Percentiles rank a stretch among this genome's conserved stretches.
These are phyloP conservation scores for Biancaea sappan DNA, from an alignment of 306 rosid genomes.

Conservation along the genomic window DNA sequence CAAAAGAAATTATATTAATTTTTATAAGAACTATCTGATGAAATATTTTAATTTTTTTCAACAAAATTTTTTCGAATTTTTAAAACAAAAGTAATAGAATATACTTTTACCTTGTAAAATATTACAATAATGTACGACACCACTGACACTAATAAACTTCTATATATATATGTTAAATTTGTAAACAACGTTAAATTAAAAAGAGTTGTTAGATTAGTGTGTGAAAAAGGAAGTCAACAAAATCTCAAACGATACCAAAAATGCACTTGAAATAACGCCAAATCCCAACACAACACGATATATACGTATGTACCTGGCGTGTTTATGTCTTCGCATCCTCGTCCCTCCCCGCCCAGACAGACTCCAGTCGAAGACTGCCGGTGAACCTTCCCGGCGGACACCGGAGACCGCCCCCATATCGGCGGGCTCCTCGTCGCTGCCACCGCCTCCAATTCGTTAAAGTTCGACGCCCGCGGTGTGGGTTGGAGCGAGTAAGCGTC, in stretches of 20 bases:
- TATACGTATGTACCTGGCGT: conserved; percentile 30
- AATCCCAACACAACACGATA: not conserved
- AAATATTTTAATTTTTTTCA: too few species aligned
- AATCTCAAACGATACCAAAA: not conserved
- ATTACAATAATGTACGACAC: too few species aligned
- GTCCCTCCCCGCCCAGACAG: conserved; percentile 31
- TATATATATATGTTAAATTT: too few species aligned
- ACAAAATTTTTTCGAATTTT: too few species aligned
- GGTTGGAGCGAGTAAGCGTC: conserved; percentile 54
- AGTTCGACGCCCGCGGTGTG: conserved; percentile 72
- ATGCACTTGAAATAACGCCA: not conserved
- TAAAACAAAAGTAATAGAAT: not conserved
- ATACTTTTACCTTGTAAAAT: not conserved
- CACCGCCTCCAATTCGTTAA: conserved; percentile 36
- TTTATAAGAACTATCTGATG: too few species aligned
- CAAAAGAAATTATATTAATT: not conserved
- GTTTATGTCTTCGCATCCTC: conserved; percentile 43
- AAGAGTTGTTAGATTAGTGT: too few species aligned
- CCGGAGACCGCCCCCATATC: conserved; percentile 37
- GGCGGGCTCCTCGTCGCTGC: conserved; percentile 42
- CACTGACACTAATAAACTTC: too few species aligned
- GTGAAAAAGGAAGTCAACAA: not conserved
- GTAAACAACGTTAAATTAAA: too few species aligned
- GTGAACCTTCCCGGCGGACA: not conserved
- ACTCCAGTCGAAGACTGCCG: conserved; percentile 24